phyloP scores from a whole-genome alignment of 352 stramenopile genomes.

The Phytophthora ramorum region DNA sequence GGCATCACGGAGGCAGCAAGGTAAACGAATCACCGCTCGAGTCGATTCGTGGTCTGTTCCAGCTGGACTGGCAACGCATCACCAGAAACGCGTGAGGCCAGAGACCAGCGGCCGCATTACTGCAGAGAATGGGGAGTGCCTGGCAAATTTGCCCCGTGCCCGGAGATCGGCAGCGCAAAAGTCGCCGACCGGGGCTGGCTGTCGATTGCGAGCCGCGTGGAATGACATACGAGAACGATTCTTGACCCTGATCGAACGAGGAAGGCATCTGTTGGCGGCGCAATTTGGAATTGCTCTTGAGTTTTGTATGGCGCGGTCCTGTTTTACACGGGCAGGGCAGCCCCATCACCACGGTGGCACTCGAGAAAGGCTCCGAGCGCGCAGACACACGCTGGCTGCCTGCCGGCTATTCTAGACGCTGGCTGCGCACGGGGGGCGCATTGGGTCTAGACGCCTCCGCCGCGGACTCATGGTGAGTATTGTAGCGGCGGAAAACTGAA shows the following conservation, averaged over 20 bases:
- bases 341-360: conserved; percentile 30
- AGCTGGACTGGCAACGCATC: conserved; percentile 8
- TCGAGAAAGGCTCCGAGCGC: conserved; percentile 1
- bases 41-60: neutral
- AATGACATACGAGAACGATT: neutral
- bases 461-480: too few relatives aligned
- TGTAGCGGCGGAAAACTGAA: neutral
- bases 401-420: neutral
- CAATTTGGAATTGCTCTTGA: conserved; percentile 8
- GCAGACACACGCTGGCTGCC: neutral
- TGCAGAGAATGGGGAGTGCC: neutral
- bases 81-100: conserved; percentile 19
- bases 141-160: neutral
- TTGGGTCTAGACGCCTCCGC: too few relatives aligned
- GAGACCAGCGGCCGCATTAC: conserved; percentile 13
- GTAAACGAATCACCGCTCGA: neutral
- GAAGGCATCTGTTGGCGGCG: conserved; percentile 9
- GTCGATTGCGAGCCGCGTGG: neutral
- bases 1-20: neutral
- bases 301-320: conserved; percentile 7
- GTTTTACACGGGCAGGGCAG: conserved; percentile 11
- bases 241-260: neutral
- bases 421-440: too few relatives aligned
- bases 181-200: neutral
- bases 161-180: conserved; percentile 8